Evolutionary conservation across 2,329 filamentous ascomycete species (phyloP), one percentile per base, ranked within the genome.

Genomic region (Mariannaea elegans): DNA sequence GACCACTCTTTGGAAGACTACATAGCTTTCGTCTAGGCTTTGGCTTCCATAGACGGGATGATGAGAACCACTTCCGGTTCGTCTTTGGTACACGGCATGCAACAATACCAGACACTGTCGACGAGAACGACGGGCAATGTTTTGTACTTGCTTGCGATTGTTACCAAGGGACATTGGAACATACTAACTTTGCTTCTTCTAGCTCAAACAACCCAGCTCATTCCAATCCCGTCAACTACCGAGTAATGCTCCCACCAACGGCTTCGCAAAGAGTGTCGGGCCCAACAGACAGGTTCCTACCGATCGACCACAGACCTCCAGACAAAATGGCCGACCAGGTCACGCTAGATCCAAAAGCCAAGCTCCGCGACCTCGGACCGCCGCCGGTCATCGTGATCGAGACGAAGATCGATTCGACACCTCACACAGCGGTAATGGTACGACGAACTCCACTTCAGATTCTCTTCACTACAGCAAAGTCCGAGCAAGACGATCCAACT

Each of bases 261-360:
- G 78, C 61, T 87, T 88, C 63, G 81, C 84, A 13, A 84, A 81
- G 61, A 89, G 85, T 67, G 73, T 87, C 24, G 86, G 87, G 1
- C 80, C 82, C 12, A 81, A 80, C 13, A 82, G 86, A 64, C 79
- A 84, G 13, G 75, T 78, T 6, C 65, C 76, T 5, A 68, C 76
- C 59, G 76, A 80, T 73, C 83, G 85, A 53, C 80, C 84, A 3
- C 80, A 85, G 62, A 81, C 84, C 7, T 79, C 86, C 32, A 77
- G 85, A 65, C 76, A 78, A 21, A 79, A 75, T 45, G 76, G 71
- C 63, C 82, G 83, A 61, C 75, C 82, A 41, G 77, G 81, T 53
- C 82, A 81, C 69, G 72, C 78, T 56, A 77, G 83, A 59, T 75
- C 76, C 14, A 77, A 76, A 57, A 79, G 73, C 55, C 73, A 78